Conservation (phyloP, 108 stramenopile genomes). For the Nitzschia sp. region DNA sequence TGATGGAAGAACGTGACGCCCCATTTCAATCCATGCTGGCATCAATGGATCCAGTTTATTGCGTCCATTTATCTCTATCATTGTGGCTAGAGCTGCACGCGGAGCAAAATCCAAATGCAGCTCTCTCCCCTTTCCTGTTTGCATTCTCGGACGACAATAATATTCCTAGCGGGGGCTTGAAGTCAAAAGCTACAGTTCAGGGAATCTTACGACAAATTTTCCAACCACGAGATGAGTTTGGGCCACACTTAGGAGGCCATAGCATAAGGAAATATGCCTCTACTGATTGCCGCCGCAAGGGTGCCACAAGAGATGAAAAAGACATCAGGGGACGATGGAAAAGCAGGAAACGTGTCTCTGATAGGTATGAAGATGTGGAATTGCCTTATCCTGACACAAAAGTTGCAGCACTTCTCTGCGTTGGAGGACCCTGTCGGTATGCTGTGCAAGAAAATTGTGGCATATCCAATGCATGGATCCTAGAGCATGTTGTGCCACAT, state of each 20-base stretch:
- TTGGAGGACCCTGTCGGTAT: constrained; percentile 2
- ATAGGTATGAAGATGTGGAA: constrained; percentile 8
- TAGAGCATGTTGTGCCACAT: constrained; percentile 2
- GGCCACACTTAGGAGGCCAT: no score
- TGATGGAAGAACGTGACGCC: constrained; percentile 30
- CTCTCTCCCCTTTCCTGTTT: no score
- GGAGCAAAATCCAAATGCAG: no score
- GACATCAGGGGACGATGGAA: constrained; percentile 27
- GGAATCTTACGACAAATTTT: not conserved
- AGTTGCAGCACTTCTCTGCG: constrained; percentile 1
- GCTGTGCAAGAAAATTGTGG: not conserved
- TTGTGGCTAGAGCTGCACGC: no score
- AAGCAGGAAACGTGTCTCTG: not conserved
- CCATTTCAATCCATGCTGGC: constrained; percentile 18
- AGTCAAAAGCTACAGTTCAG: not conserved
- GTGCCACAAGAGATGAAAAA: constrained; percentile 21
- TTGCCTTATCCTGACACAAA: constrained; percentile 9
- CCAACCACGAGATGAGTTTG: no score
- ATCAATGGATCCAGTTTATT: constrained; percentile 16
- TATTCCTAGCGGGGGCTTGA: no score
- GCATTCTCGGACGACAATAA: no score
- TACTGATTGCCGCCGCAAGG: not conserved
- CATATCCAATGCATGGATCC: not conserved
- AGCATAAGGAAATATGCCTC: constrained; percentile 15
- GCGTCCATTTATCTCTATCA: no score